Evolutionary conservation across 169 alveolate species (phyloP).

Genomic region (Theileria parva): DNA sequence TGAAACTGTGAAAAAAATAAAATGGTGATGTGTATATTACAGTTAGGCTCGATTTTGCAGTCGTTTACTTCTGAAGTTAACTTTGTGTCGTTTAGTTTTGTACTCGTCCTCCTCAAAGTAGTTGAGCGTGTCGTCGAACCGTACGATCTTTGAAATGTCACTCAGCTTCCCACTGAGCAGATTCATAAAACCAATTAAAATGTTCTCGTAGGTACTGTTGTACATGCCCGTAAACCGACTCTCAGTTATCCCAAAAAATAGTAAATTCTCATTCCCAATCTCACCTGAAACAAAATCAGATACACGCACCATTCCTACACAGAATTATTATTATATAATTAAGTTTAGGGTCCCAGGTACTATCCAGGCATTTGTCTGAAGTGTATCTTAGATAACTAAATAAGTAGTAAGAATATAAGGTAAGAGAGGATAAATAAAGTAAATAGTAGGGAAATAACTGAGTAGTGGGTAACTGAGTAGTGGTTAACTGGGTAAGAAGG

Average conservation of each 20-base stretch:
- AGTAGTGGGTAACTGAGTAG: too few relatives aligned
- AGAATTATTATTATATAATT: too few relatives aligned
- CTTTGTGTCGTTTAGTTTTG: neutral
- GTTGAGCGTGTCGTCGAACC: conserved; percentile 12
- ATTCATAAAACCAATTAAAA: conserved; percentile 30
- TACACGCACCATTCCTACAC: too few relatives aligned
- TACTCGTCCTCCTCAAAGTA: neutral
- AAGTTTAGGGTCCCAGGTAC: too few relatives aligned
- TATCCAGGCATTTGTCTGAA: too few relatives aligned
- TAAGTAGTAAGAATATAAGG: too few relatives aligned
- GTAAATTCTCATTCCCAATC: neutral
- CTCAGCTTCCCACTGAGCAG: conserved; percentile 1
- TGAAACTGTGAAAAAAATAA: too few relatives aligned
- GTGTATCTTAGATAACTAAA: too few relatives aligned
- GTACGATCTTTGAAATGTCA: conserved; percentile 11
- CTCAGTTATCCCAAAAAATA: conserved; percentile 60
- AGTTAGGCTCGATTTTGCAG: neutral
- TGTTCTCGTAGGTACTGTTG: conserved; percentile 28
- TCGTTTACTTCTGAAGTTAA: neutral
- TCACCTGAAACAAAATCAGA: neutral
- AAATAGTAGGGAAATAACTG: too few relatives aligned
- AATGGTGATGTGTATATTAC: too few relatives aligned
- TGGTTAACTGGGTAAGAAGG: too few relatives aligned
- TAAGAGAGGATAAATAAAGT: too few relatives aligned
- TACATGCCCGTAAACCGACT: conserved; percentile 49